These are phyloP conservation scores for Apiotrichum domesticum DNA, from an alignment of 1,284 basidiomycete genomes.

Conservation along the genomic window DNA sequence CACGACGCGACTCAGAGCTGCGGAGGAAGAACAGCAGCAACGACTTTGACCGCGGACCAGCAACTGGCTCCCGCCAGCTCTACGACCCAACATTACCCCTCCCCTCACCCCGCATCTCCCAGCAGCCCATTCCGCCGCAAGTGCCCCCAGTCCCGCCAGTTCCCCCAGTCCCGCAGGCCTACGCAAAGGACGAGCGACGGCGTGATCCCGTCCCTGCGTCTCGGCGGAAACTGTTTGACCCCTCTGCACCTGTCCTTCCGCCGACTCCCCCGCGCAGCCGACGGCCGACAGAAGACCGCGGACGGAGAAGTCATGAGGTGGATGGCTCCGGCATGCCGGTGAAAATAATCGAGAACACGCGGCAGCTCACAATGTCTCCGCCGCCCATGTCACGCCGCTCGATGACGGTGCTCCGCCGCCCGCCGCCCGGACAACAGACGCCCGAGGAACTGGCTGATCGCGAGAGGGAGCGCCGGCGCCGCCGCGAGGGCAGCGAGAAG, in stretches of 20 bases:
- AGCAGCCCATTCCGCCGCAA: not conserved
- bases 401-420: conserved; percentile 13
- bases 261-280: too few relatives aligned
- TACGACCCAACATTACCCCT: conserved; percentile 8
- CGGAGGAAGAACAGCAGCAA: not conserved
- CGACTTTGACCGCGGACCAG: conserved; percentile 19
- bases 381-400: not conserved
- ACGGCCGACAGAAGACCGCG: too few relatives aligned
- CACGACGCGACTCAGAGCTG: not conserved
- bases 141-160: conserved; percentile 1
- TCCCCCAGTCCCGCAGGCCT: not conserved
- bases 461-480: conserved; percentile 40
- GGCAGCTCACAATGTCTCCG: not conserved
- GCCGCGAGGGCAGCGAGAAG: conserved; percentile 45
- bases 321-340: too few relatives aligned
- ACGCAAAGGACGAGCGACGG: conserved; percentile 3
- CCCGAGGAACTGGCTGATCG: conserved; percentile 43
- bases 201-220: conserved; percentile 1
- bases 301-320: too few relatives aligned
- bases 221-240: conserved; percentile 45
- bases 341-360: not conserved
- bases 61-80: conserved; percentile 8
- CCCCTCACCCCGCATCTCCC: not conserved
- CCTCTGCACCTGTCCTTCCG: conserved; percentile 47
- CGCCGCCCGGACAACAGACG: conserved; percentile 18